A percentile compares a stretch with the other conserved stretches of the same genome.
Evolutionary conservation across 306 rosid species (phyloP).

Genomic region (Lablab purpureus): DNA sequence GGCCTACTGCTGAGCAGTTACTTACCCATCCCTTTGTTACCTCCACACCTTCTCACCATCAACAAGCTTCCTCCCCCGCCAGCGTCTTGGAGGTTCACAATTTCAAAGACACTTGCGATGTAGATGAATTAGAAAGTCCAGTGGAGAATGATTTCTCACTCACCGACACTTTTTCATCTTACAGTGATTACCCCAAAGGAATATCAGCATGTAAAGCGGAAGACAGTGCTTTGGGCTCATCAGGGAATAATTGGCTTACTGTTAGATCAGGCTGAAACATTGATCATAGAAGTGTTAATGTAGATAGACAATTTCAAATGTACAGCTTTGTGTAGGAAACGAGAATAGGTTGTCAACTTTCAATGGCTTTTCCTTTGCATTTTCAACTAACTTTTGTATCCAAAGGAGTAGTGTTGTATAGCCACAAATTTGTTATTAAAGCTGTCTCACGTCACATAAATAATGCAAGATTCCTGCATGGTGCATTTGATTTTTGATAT

Average conservation of each 20-base stretch:
- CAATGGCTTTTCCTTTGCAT: constrained; percentile 8
- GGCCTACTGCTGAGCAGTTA: constrained; percentile 52
- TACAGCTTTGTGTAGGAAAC: constrained; percentile 41
- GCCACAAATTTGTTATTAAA: constrained; percentile 16
- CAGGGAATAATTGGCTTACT: constrained; percentile 64
- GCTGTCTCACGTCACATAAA: not conserved
- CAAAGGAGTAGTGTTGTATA: not conserved
- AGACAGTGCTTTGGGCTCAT: constrained; percentile 46
- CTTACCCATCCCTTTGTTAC: constrained; percentile 69
- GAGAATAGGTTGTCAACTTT: constrained; percentile 32
- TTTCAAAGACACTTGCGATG: constrained; percentile 44
- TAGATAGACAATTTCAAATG: constrained; percentile 43
- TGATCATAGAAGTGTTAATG: not conserved
- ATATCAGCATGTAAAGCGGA: constrained; percentile 26
- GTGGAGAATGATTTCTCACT: constrained; percentile 5
- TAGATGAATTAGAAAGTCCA: constrained; percentile 37
- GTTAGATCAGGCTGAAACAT: constrained; percentile 53
- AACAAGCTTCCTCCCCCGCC: constrained; percentile 50
- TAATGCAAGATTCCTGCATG: not conserved
- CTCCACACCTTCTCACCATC: not conserved
- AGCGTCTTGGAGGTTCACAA: constrained; percentile 53
- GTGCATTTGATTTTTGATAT: not conserved
- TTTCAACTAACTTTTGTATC: not conserved
- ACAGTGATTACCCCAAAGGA: constrained; percentile 21
- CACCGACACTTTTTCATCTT: constrained; percentile 44